Evolutionary conservation across 176 grass and related monocot species (phyloP).

Genomic region (Typha latifolia): DNA sequence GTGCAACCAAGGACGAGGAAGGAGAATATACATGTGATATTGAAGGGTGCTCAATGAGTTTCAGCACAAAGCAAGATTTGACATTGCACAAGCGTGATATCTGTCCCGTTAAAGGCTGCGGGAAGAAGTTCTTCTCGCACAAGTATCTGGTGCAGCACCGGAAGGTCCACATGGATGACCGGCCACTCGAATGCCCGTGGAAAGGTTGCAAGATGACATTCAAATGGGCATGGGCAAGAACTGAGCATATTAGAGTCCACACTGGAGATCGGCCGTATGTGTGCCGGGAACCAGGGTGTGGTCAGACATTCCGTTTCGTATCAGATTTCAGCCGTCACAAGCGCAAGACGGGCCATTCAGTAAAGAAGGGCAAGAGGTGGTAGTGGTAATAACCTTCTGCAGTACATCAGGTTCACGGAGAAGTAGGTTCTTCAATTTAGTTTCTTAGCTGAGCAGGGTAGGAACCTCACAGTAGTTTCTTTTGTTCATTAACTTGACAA

Average conservation of each 20-base stretch:
- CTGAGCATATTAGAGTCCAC: conserved; percentile 83
- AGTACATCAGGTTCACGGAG: background rate
- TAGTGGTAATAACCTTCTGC: conserved; percentile 1
- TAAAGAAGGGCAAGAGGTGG: conserved; percentile 30
- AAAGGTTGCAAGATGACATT: conserved; percentile 72
- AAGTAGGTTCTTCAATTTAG: conserved; percentile 8
- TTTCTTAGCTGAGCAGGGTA: conserved; percentile 13
- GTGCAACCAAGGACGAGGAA: conserved; percentile 15
- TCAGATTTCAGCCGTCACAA: conserved; percentile 93
- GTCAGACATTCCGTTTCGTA: conserved; percentile 85
- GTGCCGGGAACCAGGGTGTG: conserved; percentile 59
- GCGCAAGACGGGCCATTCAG: conserved; percentile 67
- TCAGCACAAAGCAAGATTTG: conserved; percentile 52
- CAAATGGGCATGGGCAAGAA: conserved; percentile 97
- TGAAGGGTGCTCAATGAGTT: conserved; percentile 66
- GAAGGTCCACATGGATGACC: conserved; percentile 74
- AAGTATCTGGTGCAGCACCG: conserved; percentile 76
- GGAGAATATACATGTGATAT: conserved; percentile 45
- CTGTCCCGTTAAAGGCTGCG: conserved; percentile 54
- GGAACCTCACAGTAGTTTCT: conserved; percentile 2
- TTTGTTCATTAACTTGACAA: conserved; percentile 17
- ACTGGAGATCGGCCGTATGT: conserved; percentile 83
- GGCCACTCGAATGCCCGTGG: conserved; percentile 73
- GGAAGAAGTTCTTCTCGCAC: conserved; percentile 84
- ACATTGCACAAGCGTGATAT: conserved; percentile 55